Conservation (phyloP, 805 yeast species). For the Candida glaebosa region DNA sequence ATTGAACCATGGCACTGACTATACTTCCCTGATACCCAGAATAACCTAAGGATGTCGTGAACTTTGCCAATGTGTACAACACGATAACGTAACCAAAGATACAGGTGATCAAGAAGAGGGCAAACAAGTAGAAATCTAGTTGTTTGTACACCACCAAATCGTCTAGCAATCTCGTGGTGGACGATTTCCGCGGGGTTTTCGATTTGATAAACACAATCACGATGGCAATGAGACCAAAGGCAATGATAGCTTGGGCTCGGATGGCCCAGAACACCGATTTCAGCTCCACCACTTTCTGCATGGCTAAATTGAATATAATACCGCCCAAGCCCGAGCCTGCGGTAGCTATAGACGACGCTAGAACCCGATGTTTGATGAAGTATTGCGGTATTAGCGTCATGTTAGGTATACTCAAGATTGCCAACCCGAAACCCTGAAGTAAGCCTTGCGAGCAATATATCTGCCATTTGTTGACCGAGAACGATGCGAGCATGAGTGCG, state of each 20-base stretch:
- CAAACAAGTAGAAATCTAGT: slow-evolving; percentile 41
- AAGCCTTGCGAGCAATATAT: slow-evolving; percentile 67
- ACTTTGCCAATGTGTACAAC: slow-evolving; percentile 57
- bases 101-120: slow-evolving; percentile 43
- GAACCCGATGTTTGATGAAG: slow-evolving; percentile 61
- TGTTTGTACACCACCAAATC: slow-evolving; percentile 38
- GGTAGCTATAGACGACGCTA: slow-evolving; percentile 46
- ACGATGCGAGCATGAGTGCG: slow-evolving; percentile 59
- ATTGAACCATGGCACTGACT: slow-evolving; percentile 57
- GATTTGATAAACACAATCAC: slow-evolving; percentile 17
- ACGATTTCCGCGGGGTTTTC: slow-evolving; percentile 13
- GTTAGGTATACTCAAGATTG: slow-evolving; percentile 57
- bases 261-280: slow-evolving; percentile 47
- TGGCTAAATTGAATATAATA: slow-evolving; percentile 44
- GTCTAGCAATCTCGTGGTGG: slow-evolving; percentile 15
- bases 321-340: slow-evolving; percentile 57
- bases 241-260: slow-evolving; percentile 43
- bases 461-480: slow-evolving; percentile 59
- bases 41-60: slow-evolving; percentile 59
- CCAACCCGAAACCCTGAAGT: slow-evolving; percentile 55
- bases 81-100: slow-evolving; percentile 60
- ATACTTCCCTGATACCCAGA: slow-evolving; percentile 50
- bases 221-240: slow-evolving; percentile 24
- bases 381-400: slow-evolving; percentile 63
- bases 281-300: slow-evolving; percentile 40